Evolutionary conservation across 495 filamentous ascomycete genomes (phyloP), one percentile per base, ranked within the genome.

Genomic region (Penicillium paxilli): DNA sequence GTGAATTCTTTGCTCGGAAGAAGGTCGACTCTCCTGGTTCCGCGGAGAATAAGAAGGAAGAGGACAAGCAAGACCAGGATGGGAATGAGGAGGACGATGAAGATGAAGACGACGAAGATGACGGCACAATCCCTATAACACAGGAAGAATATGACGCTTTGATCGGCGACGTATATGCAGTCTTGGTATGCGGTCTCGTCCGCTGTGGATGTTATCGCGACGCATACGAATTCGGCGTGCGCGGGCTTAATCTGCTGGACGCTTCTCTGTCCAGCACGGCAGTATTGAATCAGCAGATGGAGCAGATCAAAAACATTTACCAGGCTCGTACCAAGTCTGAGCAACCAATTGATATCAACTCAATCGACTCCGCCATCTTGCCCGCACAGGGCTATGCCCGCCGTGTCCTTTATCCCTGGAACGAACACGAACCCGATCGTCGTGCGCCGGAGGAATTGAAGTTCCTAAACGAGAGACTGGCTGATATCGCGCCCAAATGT

Each of bases 351-450:
- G 51, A 55, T 2, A 17, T 67, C 12, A 24, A 52, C n/a, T 44
- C 33, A 3, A 74, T 84, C 45, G 67, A 82, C 52, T 60, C 78
- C 7, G 75, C 75, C 46, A 58, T 78, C 17, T 74, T 90, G 1
- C 86, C 86, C 6, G 87, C 92, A 24, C 81, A 84, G 57, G 91
- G 92, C 2, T 76, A 81, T 51, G 92, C 91, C 33, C 86, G 92
- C 21, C 79, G 94, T 16, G 89, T 98, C 63, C 76, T 96, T 14
- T 98, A 98, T 68, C 89, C 92, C 12, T 98, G 94, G 94, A 98
- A 98, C 66, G 63, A 75, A 19, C 79, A 94, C 60, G 95, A 98
- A 63, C 92, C 91, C 0, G 85, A 98, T 67, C 83, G 94, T 44
- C 88, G 90, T 59, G 82, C 85, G 0, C 71, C 82, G 5, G 82